phyloP scores from a whole-genome alignment of 768 basidiomycete genomes.

The Macrolepiota dolichaula region DNA sequence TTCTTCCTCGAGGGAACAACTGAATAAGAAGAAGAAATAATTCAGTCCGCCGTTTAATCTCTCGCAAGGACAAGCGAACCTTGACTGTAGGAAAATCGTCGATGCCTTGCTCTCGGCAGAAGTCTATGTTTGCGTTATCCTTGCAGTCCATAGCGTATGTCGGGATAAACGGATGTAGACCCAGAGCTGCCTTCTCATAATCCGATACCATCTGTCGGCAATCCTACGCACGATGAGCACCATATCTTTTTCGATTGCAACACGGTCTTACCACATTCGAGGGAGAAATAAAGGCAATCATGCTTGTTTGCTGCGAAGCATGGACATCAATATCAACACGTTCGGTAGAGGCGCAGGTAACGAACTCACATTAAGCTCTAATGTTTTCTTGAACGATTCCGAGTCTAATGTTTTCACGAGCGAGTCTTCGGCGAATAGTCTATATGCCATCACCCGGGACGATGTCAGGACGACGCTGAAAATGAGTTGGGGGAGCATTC shows the following conservation, averaged over 20 bases:
- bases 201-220: conserved; percentile 84
- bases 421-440: conserved; percentile 37
- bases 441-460: conserved; percentile 45
- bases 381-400: conserved; percentile 61
- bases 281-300: conserved; percentile 89
- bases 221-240: conserved; percentile 44
- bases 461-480: conserved; percentile 27
- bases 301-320: conserved; percentile 52
- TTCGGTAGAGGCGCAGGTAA: neutral
- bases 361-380: conserved; percentile 71
- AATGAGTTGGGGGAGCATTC: conserved; percentile 1
- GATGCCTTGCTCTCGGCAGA: conserved; percentile 80
- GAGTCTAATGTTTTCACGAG: conserved; percentile 73
- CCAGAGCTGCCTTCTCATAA: conserved; percentile 75
- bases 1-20: conserved; percentile 75
- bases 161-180: conserved; percentile 77
- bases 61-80: conserved; percentile 28
- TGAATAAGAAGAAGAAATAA: conserved; percentile 18
- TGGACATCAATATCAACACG: neutral
- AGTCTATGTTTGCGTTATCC: conserved; percentile 66
- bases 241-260: neutral
- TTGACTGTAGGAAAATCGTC: conserved; percentile 93
- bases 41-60: neutral
- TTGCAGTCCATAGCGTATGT: conserved; percentile 92
- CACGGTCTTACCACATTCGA: conserved; percentile 73